Percentiles rank a stretch among this genome's conserved stretches.
phyloP scores from a whole-genome alignment of 148 eudicot genomes.

The Vaccinium darrowii region DNA sequence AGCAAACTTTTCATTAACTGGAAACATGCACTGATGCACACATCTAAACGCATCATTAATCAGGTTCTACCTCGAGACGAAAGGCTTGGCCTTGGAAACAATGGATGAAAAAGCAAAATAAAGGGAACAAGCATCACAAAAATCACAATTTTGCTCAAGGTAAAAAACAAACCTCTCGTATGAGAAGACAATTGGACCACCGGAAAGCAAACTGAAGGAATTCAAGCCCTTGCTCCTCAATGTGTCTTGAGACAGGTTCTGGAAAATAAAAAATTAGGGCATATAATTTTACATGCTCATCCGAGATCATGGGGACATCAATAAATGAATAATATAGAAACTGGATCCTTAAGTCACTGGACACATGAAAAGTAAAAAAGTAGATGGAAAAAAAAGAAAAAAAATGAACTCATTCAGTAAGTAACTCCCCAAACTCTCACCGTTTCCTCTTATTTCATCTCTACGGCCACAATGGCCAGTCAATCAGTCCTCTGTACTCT shows the following conservation, averaged over 20 bases:
- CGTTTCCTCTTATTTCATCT: not conserved
- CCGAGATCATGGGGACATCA: too few species aligned
- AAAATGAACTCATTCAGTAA: not conserved
- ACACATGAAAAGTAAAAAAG: not conserved
- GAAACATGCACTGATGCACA: not conserved
- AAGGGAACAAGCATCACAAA: not conserved
- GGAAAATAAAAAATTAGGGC: not conserved
- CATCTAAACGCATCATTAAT: not conserved
- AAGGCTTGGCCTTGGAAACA: not conserved
- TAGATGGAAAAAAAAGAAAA: not conserved
- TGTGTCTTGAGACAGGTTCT: slow-evolving; percentile 93
- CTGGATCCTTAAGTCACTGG: not conserved
- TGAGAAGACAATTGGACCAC: slow-evolving; percentile 98
- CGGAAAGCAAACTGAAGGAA: slow-evolving; percentile 98
- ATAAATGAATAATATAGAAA: not conserved
- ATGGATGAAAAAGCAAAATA: not conserved
- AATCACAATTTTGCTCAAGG: not conserved
- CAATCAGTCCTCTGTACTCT: not conserved
- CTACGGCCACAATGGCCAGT: not conserved
- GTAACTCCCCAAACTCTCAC: not conserved
- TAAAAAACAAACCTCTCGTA: slow-evolving; percentile 74
- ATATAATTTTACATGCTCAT: too few species aligned
- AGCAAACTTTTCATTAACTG: slow-evolving; percentile 3
- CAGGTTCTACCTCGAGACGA: not conserved
- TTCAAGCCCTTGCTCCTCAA: slow-evolving; percentile 96